These are phyloP conservation scores for Fusarium pseudocircinatum DNA, from an alignment of 2,329 filamentous ascomycete species.

Conservation along the genomic window DNA sequence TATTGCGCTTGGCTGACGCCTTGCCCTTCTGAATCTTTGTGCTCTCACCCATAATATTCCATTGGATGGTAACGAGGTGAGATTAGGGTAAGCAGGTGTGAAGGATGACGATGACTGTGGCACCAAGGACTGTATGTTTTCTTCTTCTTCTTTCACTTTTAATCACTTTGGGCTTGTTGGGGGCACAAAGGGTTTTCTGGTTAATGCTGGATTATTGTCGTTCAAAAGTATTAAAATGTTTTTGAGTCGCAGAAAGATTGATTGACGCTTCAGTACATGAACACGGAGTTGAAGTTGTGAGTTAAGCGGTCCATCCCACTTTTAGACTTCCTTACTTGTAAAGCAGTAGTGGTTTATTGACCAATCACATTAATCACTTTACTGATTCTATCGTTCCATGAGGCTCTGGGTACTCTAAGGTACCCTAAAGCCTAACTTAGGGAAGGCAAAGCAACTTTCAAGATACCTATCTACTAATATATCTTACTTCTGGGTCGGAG, in stretches of 20 bases:
- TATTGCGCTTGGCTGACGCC: constrained; percentile 32
- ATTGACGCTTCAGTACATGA: not conserved
- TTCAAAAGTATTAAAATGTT: not conserved
- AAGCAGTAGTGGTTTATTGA: not conserved
- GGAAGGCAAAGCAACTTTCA: not conserved
- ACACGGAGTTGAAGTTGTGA: not conserved
- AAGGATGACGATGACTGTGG: not conserved
- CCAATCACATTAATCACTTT: constrained; percentile 16
- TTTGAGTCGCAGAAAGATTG: not conserved
- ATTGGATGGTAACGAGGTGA: not conserved
- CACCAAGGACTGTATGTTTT: not conserved
- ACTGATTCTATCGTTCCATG: not conserved
- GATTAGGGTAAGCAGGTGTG: constrained; percentile 3
- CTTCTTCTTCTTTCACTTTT: not conserved
- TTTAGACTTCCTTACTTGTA: not conserved
- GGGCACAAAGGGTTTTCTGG: too few relatives aligned
- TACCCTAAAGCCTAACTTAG: too few relatives aligned
- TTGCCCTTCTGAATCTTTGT: constrained; percentile 26
- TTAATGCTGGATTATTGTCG: not conserved
- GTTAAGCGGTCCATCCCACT: not conserved
- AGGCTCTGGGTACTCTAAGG: not conserved
- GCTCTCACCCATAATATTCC: constrained; percentile 19
- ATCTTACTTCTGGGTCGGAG: not conserved
- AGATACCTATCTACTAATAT: not conserved
- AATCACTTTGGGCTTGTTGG: not conserved